phyloP scores from a whole-genome alignment of 495 filamentous ascomycete species.

The Chaetomium cochliodes region DNA sequence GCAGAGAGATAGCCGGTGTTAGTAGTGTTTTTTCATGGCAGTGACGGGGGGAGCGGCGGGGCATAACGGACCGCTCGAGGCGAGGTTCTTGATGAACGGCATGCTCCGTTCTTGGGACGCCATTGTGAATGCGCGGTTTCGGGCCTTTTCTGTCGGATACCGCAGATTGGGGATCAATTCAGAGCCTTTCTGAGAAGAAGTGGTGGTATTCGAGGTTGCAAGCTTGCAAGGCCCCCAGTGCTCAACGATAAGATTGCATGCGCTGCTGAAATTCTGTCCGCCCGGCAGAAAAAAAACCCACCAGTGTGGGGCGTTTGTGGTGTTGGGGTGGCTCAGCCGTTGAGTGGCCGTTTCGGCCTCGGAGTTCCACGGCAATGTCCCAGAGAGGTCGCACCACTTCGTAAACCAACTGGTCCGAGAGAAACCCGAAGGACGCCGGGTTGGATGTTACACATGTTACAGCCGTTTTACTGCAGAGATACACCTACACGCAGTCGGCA shows the following conservation, averaged over 20 bases:
- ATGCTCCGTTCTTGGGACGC: conserved; percentile 45
- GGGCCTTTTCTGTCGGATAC: neutral
- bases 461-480: neutral
- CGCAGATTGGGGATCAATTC: neutral
- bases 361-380: too few relatives aligned
- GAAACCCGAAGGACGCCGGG: neutral
- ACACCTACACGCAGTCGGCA: neutral
- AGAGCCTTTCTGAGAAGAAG: neutral
- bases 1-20: neutral
- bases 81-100: conserved; percentile 54
- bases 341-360: too few relatives aligned
- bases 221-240: neutral
- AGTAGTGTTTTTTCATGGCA: neutral
- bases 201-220: neutral
- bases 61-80: conserved; percentile 48
- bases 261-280: conserved; percentile 35
- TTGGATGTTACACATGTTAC: neutral
- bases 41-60: neutral
- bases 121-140: conserved; percentile 34
- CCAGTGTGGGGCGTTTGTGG: neutral
- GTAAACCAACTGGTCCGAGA: neutral
- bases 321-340: too few relatives aligned
- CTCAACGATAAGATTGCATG: conserved; percentile 14
- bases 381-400: too few relatives aligned
- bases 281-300: conserved; percentile 35